Evolutionary conservation across 2,329 filamentous ascomycete genomes (phyloP).

Genomic region (Dothideomycetes sp.): DNA sequence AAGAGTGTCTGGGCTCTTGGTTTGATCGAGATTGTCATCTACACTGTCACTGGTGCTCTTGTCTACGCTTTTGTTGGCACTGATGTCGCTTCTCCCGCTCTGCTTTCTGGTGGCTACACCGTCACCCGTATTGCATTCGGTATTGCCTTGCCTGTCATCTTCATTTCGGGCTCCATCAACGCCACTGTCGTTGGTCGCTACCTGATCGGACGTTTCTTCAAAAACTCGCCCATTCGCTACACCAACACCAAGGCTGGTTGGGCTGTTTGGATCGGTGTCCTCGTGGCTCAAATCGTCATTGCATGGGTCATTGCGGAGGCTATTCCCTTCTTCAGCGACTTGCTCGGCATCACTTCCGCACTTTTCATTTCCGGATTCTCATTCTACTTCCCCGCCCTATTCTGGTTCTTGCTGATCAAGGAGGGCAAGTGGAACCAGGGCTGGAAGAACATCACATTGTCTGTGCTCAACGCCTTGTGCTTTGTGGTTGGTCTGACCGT

Average conservation of each 20-base stretch:
- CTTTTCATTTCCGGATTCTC: constrained; percentile 60
- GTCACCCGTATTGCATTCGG: constrained; percentile 60
- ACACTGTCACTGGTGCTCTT: constrained; percentile 56
- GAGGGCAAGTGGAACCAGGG: constrained; percentile 39
- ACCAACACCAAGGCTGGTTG: constrained; percentile 36
- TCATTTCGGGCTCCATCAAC: constrained; percentile 65
- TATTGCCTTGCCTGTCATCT: constrained; percentile 61
- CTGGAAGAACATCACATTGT: constrained; percentile 36
- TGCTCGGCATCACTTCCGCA: constrained; percentile 56
- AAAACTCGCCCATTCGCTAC: constrained; percentile 43
- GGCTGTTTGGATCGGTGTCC: constrained; percentile 52
- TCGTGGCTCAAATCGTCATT: constrained; percentile 48
- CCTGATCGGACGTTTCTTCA: constrained; percentile 56
- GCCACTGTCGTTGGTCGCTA: constrained; percentile 44
- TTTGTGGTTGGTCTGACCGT: constrained; percentile 28
- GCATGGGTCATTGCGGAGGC: constrained; percentile 63
- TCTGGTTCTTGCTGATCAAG: constrained; percentile 38
- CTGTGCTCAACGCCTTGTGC: constrained; percentile 36
- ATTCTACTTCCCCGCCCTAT: constrained; percentile 30
- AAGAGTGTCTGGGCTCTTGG: constrained; percentile 52
- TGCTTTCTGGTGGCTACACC: constrained; percentile 49
- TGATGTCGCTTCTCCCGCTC: constrained; percentile 54
- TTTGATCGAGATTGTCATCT: constrained; percentile 54
- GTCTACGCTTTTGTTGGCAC: constrained; percentile 60
- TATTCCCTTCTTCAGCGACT: constrained; percentile 61